These are phyloP conservation scores for Penicillium polonicum DNA, from an alignment of 2,329 filamentous ascomycete genomes.

Conservation along the genomic window DNA sequence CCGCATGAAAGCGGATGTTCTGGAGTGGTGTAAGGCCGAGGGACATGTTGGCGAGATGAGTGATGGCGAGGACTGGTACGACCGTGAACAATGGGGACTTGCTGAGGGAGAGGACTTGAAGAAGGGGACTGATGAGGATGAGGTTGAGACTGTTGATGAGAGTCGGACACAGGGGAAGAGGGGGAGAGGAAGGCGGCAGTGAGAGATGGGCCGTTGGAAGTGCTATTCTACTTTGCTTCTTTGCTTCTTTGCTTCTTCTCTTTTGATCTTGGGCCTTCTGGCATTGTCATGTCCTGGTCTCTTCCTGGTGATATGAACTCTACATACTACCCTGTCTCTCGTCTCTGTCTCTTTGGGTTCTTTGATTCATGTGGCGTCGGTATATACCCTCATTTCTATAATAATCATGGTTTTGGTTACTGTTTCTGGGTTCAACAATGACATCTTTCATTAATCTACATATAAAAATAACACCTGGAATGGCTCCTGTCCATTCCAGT, in stretches of 20 bases:
- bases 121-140: slow-evolving; percentile 62
- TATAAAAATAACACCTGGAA: not conserved
- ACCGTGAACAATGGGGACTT: slow-evolving; percentile 61
- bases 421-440: not conserved
- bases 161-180: slow-evolving; percentile 41
- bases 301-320: not conserved
- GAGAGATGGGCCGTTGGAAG: slow-evolving; percentile 3
- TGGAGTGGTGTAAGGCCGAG: slow-evolving; percentile 62
- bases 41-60: slow-evolving; percentile 65
- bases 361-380: slow-evolving; percentile 12
- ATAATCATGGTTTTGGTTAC: not conserved
- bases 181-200: slow-evolving; percentile 40
- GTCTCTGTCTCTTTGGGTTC: not conserved
- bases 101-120: slow-evolving; percentile 54
- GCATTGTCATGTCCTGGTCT: slow-evolving; percentile 2
- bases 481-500: not conserved
- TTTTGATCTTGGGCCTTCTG: not conserved
- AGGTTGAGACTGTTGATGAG: slow-evolving; percentile 53
- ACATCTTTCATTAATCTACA: not conserved
- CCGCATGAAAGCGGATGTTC: slow-evolving; percentile 59
- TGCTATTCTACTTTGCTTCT: not conserved
- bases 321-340: slow-evolving; percentile 1
- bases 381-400: slow-evolving; percentile 12
- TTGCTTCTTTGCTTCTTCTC: not conserved
- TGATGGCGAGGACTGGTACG: slow-evolving; percentile 68